These are phyloP conservation scores for Cladosporium oxysporum DNA, from an alignment of 2,329 filamentous ascomycete genomes.

Conservation along the genomic window DNA sequence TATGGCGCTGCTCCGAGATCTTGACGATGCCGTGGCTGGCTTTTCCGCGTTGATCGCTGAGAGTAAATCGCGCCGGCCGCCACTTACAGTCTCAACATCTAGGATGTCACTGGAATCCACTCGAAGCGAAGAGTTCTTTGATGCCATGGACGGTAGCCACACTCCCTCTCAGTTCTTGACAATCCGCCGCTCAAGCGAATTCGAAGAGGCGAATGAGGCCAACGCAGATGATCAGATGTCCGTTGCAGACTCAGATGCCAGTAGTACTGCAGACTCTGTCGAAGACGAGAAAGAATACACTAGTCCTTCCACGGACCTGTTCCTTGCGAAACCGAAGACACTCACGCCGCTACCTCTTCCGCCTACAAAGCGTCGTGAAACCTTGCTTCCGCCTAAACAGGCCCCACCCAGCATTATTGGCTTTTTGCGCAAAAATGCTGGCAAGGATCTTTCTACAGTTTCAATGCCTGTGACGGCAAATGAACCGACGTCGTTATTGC, in stretches of 20 bases:
- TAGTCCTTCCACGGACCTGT: constrained; percentile 51
- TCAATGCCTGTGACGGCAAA: constrained; percentile 98
- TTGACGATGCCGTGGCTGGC: constrained; percentile 80
- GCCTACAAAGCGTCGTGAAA: constrained; percentile 65
- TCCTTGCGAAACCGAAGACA: constrained; percentile 73
- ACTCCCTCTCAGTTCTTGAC: constrained; percentile 67
- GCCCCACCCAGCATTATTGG: constrained; percentile 88
- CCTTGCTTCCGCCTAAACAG: constrained; percentile 72
- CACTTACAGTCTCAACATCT: constrained; percentile 45
- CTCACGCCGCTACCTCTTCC: constrained; percentile 76
- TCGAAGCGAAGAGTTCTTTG: constrained; percentile 88
- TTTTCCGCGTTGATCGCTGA: constrained; percentile 76
- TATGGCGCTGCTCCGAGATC: constrained; percentile 76
- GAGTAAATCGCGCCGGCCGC: constrained; percentile 73
- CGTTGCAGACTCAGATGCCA: constrained; percentile 63
- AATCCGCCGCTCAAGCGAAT: constrained; percentile 72
- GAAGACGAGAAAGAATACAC: constrained; percentile 19
- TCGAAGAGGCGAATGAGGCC: constrained; percentile 63
- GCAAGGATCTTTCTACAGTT: constrained; percentile 94
- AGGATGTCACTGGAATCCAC: constrained; percentile 78
- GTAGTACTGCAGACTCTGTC: constrained; percentile 54
- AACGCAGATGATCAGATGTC: constrained; percentile 55
- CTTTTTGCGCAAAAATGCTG: constrained; percentile 94
- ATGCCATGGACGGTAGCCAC: constrained; percentile 70
- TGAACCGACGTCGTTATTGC: constrained; percentile 84